Evolutionary conservation across 768 basidiomycete species (phyloP), one percentile per base, ranked within the genome.

Genomic region (Vararia minispora): DNA sequence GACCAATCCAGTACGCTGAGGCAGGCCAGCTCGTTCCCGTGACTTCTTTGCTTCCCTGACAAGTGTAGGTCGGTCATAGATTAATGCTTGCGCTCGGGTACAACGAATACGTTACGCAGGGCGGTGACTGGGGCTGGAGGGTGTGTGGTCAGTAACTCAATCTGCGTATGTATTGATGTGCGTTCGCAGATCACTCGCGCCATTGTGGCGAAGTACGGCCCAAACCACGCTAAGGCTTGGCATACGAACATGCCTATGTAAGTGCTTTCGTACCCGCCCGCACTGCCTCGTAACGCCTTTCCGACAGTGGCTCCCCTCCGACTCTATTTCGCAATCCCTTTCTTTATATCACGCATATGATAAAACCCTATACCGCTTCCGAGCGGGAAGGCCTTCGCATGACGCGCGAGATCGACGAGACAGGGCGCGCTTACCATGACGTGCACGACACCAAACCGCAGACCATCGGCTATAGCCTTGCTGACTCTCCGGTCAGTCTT

Each of bases 401-500:
- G 12, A 48, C 53, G 1, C 21, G 44, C 26, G 56, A 52, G 52
- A 65, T 59, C 45, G 21, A 42, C 9, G 46, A 39, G 2, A 47
- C 54, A 12, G 62, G 62, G 5, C 30, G 30, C 0, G 71, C 67
- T 6, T 73, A 72, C 46, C 56, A 51, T 34, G 10, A 35, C 6
- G 45, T 58, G 33, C 71, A 71, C 42, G 26, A 47, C 7, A 57
- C 56, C 2, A 39, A 49, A 33, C 57, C 57, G 2, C 55, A 58
- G 31, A 58, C 57, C 6, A 14, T 59, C 13, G 74, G 71, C 2
- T 76, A 76, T 42, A 49, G 58, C 13, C 56, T 77, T 3, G 56
- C 71, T 2, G 75, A 77, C 45, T 74, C 72, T 17, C 76, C 75
- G 6, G 59, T 61, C 8, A 74, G 69, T 0, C 33, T 59, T 13